Conservation (phyloP, 768 basidiomycete genomes). For the Amanita jacksonii region DNA sequence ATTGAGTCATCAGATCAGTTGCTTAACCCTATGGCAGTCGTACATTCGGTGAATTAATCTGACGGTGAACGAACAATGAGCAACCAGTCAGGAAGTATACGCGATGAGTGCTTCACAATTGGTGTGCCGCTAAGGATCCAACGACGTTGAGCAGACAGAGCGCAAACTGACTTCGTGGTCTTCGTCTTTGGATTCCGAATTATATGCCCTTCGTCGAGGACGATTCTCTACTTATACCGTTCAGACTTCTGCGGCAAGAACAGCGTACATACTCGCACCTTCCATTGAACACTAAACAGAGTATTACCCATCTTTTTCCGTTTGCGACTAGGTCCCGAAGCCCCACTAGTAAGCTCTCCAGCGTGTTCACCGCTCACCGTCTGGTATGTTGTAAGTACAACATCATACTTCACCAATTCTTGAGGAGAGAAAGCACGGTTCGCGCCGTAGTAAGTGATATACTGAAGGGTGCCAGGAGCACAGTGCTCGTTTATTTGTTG, state of each 20-base stretch:
- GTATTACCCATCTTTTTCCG: constrained; percentile 50
- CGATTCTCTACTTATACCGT: constrained; percentile 41
- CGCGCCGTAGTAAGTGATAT: constrained; percentile 63
- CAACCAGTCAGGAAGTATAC: too few relatives aligned
- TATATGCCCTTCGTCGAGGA: constrained; percentile 84
- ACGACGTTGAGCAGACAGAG: constrained; percentile 57
- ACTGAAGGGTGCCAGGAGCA: constrained; percentile 36
- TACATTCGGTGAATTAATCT: constrained; percentile 78
- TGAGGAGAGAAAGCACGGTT: constrained; percentile 49
- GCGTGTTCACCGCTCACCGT: constrained; percentile 51
- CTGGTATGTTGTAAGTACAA: constrained; percentile 82
- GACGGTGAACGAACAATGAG: constrained; percentile 4
- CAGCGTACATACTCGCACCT: constrained; percentile 33
- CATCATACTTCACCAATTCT: constrained; percentile 57
- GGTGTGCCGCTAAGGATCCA: constrained; percentile 85
- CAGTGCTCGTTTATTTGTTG: constrained; percentile 76
- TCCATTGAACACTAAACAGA: constrained; percentile 73
- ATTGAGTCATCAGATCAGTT: not conserved
- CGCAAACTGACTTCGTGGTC: constrained; percentile 63
- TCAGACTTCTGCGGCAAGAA: not conserved
- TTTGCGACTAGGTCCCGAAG: constrained; percentile 37
- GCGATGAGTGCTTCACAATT: too few relatives aligned
- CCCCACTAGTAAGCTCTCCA: constrained; percentile 18
- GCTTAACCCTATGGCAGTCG: not conserved
- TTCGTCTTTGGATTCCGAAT: constrained; percentile 85